Conservation (phyloP, 2,329 filamentous ascomycete genomes). For the Fusarium sp. region DNA sequence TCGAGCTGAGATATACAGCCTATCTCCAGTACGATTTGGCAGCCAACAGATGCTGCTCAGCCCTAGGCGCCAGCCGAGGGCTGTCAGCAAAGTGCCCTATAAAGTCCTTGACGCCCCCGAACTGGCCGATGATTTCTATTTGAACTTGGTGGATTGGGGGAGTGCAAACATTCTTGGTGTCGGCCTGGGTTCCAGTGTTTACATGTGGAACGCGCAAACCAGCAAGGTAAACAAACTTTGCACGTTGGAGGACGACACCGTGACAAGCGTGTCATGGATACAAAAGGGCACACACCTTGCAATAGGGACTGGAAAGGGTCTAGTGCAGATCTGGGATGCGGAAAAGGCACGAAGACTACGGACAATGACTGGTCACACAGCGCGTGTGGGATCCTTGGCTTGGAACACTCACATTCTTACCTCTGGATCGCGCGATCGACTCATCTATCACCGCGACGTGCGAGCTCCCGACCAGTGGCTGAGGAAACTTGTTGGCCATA, state of each 20-base stretch:
- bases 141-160: slow-evolving; percentile 98
- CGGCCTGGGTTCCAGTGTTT: slow-evolving; percentile 91
- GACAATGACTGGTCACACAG: slow-evolving; percentile 97
- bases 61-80: slow-evolving; percentile 86
- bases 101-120: slow-evolving; percentile 98
- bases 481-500: slow-evolving; percentile 89
- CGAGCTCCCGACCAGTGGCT: slow-evolving; percentile 92
- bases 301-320: slow-evolving; percentile 92
- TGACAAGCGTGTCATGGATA: slow-evolving; percentile 98
- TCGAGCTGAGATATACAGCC: slow-evolving; percentile 91
- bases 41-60: slow-evolving; percentile 95
- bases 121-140: slow-evolving; percentile 95
- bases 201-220: slow-evolving; percentile 97
- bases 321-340: slow-evolving; percentile 98
- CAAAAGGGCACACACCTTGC: slow-evolving; percentile 96
- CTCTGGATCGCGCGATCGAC: slow-evolving; percentile 91
- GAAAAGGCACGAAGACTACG: slow-evolving; percentile 85
- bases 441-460: slow-evolving; percentile 96
- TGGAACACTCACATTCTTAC: slow-evolving; percentile 99
- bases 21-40: slow-evolving; percentile 92
- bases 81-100: slow-evolving; percentile 95
- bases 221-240: slow-evolving; percentile 95
- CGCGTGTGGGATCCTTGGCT: slow-evolving; percentile 90
- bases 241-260: slow-evolving; percentile 90
- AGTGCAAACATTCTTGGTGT: slow-evolving; percentile 95